Conservation (phyloP, 2,329 filamentous ascomycete genomes). For the Aspergillus hiratsukae region DNA sequence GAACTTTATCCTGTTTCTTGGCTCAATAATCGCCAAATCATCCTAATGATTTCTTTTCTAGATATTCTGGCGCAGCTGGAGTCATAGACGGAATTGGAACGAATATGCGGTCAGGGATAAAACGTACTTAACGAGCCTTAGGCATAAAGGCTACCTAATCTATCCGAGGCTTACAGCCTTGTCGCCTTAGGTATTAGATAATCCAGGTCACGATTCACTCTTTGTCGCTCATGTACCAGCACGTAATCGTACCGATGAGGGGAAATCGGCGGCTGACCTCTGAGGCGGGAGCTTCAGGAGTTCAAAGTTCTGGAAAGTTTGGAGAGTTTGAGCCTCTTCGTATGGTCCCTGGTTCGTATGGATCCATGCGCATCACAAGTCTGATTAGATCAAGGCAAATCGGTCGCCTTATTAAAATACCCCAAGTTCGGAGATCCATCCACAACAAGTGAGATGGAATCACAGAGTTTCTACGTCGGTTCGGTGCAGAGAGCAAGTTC, state of each 20-base stretch:
- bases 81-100: background rate
- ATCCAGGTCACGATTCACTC: background rate
- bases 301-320: background rate
- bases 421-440: no score
- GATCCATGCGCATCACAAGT: background rate
- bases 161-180: background rate
- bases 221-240: background rate
- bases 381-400: background rate
- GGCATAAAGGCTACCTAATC: background rate
- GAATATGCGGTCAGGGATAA: background rate
- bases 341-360: background rate
- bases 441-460: background rate
- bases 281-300: no score
- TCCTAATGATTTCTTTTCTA: background rate
- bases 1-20: background rate
- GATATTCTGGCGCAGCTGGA: background rate
- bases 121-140: background rate
- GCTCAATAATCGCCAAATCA: background rate
- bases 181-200: constrained; percentile 2
- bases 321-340: background rate
- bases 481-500: constrained; percentile 20
- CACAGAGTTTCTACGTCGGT: constrained; percentile 16
- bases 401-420: no score
- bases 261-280: background rate
- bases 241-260: background rate